Evolutionary conservation across 2,329 filamentous ascomycete species (phyloP).

Genomic region (Monosporascus sp.): DNA sequence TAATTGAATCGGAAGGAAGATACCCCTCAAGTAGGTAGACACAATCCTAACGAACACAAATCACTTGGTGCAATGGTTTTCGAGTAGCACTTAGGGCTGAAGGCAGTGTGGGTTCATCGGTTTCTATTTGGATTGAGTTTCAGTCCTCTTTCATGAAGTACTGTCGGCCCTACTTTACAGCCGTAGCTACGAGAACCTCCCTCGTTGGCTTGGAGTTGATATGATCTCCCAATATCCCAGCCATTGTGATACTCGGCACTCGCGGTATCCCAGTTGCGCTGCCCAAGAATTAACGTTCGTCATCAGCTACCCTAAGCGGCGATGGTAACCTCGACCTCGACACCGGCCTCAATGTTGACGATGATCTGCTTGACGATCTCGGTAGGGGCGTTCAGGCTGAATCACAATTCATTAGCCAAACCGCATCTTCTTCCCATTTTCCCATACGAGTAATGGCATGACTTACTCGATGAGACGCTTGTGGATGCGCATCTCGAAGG

Average conservation of each 20-base stretch:
- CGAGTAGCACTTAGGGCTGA: background rate
- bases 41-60: background rate
- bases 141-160: background rate
- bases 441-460: background rate
- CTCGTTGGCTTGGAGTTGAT: too few relatives aligned
- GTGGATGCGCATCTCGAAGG: slow-evolving; percentile 98
- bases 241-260: background rate
- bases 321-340: slow-evolving; percentile 91
- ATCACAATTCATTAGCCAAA: slow-evolving; percentile 12
- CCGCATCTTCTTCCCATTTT: slow-evolving; percentile 1
- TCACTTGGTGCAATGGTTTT: background rate
- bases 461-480: slow-evolving; percentile 92
- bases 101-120: background rate
- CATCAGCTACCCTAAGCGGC: slow-evolving; percentile 57
- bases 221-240: background rate
- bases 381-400: slow-evolving; percentile 86
- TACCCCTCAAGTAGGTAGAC: background rate
- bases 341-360: slow-evolving; percentile 91
- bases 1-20: background rate
- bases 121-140: background rate
- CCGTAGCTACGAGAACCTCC: background rate
- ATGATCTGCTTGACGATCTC: slow-evolving; percentile 97
- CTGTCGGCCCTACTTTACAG: background rate
- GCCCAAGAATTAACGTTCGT: background rate
- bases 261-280: background rate